Conservation (phyloP, 768 basidiomycete species). For the Tylopilus sp. region DNA sequence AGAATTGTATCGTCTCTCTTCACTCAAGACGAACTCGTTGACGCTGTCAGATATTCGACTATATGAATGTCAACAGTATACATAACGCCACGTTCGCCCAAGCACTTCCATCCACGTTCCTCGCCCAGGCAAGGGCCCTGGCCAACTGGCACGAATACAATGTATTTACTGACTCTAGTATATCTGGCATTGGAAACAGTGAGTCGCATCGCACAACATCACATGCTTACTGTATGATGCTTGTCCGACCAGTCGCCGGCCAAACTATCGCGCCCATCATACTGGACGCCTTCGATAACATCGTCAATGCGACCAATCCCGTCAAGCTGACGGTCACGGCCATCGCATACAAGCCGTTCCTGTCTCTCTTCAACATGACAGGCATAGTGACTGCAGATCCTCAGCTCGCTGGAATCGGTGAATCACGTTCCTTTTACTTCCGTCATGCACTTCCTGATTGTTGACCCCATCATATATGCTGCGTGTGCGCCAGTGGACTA, state of each 20-base stretch:
- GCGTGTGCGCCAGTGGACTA: slow-evolving; percentile 52
- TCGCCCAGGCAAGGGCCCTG: slow-evolving; percentile 54
- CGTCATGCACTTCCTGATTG: no score
- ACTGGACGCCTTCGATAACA: slow-evolving; percentile 47
- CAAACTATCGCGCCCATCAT: slow-evolving; percentile 62
- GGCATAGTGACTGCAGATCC: slow-evolving; percentile 48
- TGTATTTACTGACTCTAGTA: slow-evolving; percentile 53
- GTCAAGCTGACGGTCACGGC: slow-evolving; percentile 57
- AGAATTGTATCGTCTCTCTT: neutral
- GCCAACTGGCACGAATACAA: slow-evolving; percentile 75
- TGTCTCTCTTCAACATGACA: slow-evolving; percentile 78
- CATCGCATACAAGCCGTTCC: slow-evolving; percentile 74
- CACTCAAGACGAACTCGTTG: neutral
- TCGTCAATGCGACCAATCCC: slow-evolving; percentile 49
- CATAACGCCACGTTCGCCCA: slow-evolving; percentile 57
- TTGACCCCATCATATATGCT: no score
- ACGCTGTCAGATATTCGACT: slow-evolving; percentile 61
- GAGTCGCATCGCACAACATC: slow-evolving; percentile 6
- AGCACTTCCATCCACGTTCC: slow-evolving; percentile 44
- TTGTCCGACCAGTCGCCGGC: slow-evolving; percentile 51
- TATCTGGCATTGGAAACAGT: slow-evolving; percentile 68
- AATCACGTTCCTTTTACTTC: neutral
- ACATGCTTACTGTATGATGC: neutral
- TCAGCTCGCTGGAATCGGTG: slow-evolving; percentile 58
- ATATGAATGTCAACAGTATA: slow-evolving; percentile 68